Percentiles rank a stretch among this genome's conserved stretches.
phyloP scores from a whole-genome alignment of 441 rosid species.

The Pelargonium australe region DNA sequence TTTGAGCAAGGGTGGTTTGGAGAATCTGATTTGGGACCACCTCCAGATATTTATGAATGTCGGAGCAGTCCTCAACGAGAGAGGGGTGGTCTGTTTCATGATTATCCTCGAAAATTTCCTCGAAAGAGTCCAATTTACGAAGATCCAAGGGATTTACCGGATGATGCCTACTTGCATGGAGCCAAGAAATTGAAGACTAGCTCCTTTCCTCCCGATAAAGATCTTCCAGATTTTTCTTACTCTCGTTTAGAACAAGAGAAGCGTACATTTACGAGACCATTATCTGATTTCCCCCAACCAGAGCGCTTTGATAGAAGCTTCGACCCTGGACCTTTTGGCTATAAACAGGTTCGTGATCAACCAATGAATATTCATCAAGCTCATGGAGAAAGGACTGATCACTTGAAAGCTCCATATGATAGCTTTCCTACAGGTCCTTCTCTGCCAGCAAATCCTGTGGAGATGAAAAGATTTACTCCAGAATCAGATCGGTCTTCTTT shows the following conservation, averaged over 20 bases:
- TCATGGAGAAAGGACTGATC: conserved; percentile 46
- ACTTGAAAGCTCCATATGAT: conserved; percentile 47
- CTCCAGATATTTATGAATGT: conserved; percentile 50
- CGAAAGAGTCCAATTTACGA: conserved; percentile 44
- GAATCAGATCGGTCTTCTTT: conserved; percentile 50
- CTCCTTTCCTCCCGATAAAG: conserved; percentile 56
- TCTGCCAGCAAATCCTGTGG: conserved; percentile 38
- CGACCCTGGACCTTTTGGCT: conserved; percentile 36
- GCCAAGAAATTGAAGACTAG: conserved; percentile 63
- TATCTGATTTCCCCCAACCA: conserved; percentile 49
- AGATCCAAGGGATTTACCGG: conserved; percentile 73
- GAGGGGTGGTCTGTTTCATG: conserved; percentile 36
- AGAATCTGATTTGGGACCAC: conserved; percentile 42
- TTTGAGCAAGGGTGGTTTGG: conserved; percentile 53
- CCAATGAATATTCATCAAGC: conserved; percentile 27
- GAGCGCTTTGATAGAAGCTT: conserved; percentile 43
- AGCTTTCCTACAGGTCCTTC: conserved; percentile 38
- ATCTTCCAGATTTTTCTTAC: conserved; percentile 59
- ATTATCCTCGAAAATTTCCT: conserved; percentile 36
- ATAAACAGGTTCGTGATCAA: conserved; percentile 44
- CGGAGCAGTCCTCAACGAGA: conserved; percentile 53
- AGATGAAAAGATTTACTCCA: conserved; percentile 52
- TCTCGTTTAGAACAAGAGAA: conserved; percentile 58
- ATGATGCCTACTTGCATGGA: conserved; percentile 56
- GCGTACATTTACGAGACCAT: conserved; percentile 35